Evolutionary conservation across 495 filamentous ascomycete genomes (phyloP).

Genomic region (Haplographium delicatum): DNA sequence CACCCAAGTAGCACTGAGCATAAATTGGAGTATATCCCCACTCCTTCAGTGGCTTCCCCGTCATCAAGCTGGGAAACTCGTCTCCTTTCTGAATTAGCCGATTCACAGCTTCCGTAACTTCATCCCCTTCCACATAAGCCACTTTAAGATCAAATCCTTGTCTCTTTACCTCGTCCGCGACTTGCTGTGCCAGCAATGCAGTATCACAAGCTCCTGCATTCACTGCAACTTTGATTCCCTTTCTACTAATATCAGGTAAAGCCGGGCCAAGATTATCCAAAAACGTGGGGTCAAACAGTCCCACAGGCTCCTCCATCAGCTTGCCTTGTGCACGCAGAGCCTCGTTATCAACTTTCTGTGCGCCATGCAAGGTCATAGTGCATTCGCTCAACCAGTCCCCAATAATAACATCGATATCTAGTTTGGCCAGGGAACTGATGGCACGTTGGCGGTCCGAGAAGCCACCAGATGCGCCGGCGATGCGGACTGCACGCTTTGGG

Average conservation of each 20-base stretch:
- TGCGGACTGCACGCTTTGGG: constrained; percentile 36
- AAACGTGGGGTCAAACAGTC: constrained; percentile 48
- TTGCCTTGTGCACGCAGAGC: not conserved
- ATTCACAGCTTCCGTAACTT: not conserved
- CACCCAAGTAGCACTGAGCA: constrained; percentile 48
- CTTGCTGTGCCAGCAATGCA: constrained; percentile 39
- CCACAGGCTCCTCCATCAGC: constrained; percentile 28
- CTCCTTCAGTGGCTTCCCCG: constrained; percentile 1
- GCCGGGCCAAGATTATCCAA: constrained; percentile 47
- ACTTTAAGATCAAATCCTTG: constrained; percentile 28
- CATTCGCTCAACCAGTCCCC: constrained; percentile 48
- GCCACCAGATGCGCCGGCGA: constrained; percentile 39
- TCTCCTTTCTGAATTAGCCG: constrained; percentile 39
- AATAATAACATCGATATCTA: constrained; percentile 44
- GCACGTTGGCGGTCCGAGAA: constrained; percentile 8
- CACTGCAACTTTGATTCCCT: constrained; percentile 50
- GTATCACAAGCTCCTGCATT: constrained; percentile 54
- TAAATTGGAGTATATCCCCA: constrained; percentile 51
- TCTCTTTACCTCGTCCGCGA: constrained; percentile 34
- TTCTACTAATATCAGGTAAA: constrained; percentile 40
- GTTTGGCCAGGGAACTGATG: constrained; percentile 20
- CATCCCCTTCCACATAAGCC: constrained; percentile 43
- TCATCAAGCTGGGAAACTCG: not conserved
- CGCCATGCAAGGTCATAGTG: constrained; percentile 18
- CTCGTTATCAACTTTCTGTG: not conserved